Percentiles rank a stretch among this genome's conserved stretches.
These are phyloP conservation scores for Picea abies DNA, from an alignment of 83 land plant species.

Conservation along the genomic window DNA sequence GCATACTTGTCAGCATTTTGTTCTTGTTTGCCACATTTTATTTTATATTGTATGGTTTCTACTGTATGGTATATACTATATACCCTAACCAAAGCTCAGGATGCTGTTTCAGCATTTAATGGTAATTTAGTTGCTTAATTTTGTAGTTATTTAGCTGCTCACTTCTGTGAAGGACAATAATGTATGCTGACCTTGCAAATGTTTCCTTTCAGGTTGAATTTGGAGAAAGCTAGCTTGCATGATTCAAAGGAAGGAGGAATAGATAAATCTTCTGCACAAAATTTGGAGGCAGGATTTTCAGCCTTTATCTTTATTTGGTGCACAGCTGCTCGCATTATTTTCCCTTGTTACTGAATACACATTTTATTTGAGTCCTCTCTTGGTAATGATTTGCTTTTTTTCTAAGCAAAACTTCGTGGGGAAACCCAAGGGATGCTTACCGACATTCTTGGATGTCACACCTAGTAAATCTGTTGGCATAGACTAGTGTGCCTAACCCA, in stretches of 20 bases:
- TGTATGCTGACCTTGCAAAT: not conserved
- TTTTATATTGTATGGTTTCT: not conserved
- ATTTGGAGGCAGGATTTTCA: constrained; percentile 60
- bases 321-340: not conserved
- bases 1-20: too few species aligned
- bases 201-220: constrained; percentile 1
- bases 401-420: too few species aligned
- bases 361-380: not conserved
- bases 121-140: not conserved
- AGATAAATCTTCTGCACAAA: constrained; percentile 62
- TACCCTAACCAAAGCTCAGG: not conserved
- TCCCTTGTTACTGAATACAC: not conserved
- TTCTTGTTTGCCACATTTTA: not conserved
- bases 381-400: not conserved
- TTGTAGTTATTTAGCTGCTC: not conserved
- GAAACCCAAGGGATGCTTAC: too few species aligned
- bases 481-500: too few species aligned
- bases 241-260: constrained; percentile 17
- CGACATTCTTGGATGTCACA: too few species aligned
- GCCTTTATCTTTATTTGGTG: not conserved
- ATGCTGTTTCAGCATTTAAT: not conserved
- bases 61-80: not conserved
- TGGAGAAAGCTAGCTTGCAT: constrained; percentile 19
- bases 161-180: not conserved
- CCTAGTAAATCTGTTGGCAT: too few species aligned